These are phyloP conservation scores for Daldinia vernicosa DNA, from an alignment of 495 filamentous ascomycete genomes.

Conservation along the genomic window DNA sequence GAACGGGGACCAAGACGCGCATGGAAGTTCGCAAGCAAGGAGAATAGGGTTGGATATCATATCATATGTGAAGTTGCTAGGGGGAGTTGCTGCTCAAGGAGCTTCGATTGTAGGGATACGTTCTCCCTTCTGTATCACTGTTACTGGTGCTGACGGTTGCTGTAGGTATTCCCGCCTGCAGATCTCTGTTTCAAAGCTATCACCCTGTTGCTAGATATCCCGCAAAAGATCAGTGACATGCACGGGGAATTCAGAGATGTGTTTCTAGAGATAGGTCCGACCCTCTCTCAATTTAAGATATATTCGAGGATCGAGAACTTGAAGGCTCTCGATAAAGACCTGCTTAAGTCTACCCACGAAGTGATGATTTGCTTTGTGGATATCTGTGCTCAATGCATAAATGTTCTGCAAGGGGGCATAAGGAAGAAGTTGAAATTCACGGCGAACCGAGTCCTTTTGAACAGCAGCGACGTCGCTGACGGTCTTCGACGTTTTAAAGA, in stretches of 20 bases:
- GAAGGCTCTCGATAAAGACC: constrained; percentile 38
- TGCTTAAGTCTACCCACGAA: constrained; percentile 34
- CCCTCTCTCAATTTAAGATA: constrained; percentile 40
- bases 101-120: constrained; percentile 33
- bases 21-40: neutral
- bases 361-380: constrained; percentile 45
- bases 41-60: constrained; percentile 29
- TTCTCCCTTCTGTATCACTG: neutral
- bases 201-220: constrained; percentile 41
- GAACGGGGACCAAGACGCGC: neutral
- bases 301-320: constrained; percentile 44
- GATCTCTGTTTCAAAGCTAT: constrained; percentile 44
- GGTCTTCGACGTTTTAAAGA: neutral
- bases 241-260: constrained; percentile 40
- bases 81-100: constrained; percentile 37
- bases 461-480: neutral
- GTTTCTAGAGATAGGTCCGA: constrained; percentile 38
- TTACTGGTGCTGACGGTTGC: neutral
- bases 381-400: constrained; percentile 40
- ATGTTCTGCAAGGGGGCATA: constrained; percentile 29
- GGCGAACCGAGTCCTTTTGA: constrained; percentile 27
- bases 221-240: constrained; percentile 38
- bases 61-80: constrained; percentile 39
- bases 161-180: constrained; percentile 30
- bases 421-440: constrained; percentile 38